Percentiles rank a stretch among this genome's conserved stretches.
Evolutionary conservation across 805 yeast species (phyloP).

Genomic region (Wickerhamiella brachini): DNA sequence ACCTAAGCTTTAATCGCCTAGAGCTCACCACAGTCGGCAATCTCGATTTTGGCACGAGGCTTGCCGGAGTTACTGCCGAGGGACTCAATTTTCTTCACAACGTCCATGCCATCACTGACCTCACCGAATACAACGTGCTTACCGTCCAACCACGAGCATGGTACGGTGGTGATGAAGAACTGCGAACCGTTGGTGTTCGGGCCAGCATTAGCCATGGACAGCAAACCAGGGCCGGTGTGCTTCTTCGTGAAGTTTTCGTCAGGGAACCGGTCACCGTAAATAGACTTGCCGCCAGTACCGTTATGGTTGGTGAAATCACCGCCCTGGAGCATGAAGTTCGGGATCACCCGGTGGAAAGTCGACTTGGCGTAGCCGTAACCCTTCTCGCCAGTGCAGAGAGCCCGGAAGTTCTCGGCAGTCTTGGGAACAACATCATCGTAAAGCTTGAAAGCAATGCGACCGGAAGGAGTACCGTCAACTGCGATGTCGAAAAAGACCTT

Average conservation of each 20-base stretch:
- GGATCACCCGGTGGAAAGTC: constrained; percentile 82
- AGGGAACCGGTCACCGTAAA: constrained; percentile 74
- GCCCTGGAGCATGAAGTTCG: constrained; percentile 86
- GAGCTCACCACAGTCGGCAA: constrained; percentile 70
- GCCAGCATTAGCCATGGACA: constrained; percentile 98
- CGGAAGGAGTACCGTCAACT: constrained; percentile 53
- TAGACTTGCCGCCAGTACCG: constrained; percentile 74
- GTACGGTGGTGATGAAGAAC: constrained; percentile 82
- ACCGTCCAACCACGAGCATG: constrained; percentile 88
- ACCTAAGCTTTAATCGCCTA: too few relatives aligned
- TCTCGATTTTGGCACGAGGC: constrained; percentile 57
- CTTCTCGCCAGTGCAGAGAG: constrained; percentile 79
- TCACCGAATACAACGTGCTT: constrained; percentile 96
- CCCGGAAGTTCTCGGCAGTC: constrained; percentile 81
- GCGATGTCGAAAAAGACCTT: constrained; percentile 58
- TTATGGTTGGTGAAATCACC: constrained; percentile 66
- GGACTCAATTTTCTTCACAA: constrained; percentile 65
- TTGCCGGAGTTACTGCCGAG: constrained; percentile 54
- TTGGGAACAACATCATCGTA: constrained; percentile 53
- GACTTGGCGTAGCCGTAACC: constrained; percentile 71
- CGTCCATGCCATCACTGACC: constrained; percentile 69
- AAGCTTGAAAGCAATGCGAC: constrained; percentile 69
- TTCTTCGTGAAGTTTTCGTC: constrained; percentile 72
- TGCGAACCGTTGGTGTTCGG: constrained; percentile 94
- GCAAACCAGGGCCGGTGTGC: constrained; percentile 75